These are phyloP conservation scores for Sparassis latifolia DNA, from an alignment of 1,284 basidiomycete species.

Conservation along the genomic window DNA sequence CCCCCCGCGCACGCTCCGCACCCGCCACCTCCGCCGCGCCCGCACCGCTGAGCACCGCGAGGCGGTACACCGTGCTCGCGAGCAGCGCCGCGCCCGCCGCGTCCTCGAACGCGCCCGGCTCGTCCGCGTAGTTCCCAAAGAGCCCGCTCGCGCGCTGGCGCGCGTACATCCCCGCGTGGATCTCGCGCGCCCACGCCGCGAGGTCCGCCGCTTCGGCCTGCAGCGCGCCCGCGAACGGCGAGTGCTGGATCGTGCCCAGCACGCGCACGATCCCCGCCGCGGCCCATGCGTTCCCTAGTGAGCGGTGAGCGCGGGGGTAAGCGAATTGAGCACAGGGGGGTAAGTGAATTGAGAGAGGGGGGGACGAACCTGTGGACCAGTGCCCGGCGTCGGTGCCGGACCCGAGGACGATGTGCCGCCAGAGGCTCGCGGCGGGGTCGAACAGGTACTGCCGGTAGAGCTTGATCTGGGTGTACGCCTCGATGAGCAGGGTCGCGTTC, in stretches of 20 bases:
- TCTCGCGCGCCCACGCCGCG: conserved; percentile 62
- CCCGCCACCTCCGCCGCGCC: conserved; percentile 39
- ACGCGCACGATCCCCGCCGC: conserved; percentile 84
- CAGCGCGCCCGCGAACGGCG: conserved; percentile 46
- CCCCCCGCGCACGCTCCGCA: conserved; percentile 51
- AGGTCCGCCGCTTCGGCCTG: conserved; percentile 54
- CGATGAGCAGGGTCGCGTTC: conserved; percentile 62
- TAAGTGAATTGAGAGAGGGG: background rate
- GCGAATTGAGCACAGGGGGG: background rate
- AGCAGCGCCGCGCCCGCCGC: conserved; percentile 71
- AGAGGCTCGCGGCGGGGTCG: conserved; percentile 46
- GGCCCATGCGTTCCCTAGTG: conserved; percentile 77
- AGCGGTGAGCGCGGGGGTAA: no score
- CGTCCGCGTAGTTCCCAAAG: conserved; percentile 74
- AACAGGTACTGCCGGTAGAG: conserved; percentile 67
- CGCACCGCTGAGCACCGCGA: conserved; percentile 46
- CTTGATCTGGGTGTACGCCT: conserved; percentile 67
- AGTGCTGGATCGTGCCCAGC: conserved; percentile 64
- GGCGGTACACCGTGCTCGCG: conserved; percentile 70
- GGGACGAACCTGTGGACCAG: conserved; percentile 62
- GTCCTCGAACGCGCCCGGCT: conserved; percentile 62
- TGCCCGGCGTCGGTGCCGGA: conserved; percentile 48
- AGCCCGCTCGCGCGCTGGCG: conserved; percentile 40
- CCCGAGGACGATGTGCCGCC: conserved; percentile 67
- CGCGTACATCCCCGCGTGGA: conserved; percentile 64